Evolutionary conservation across 768 basidiomycete species (phyloP), one percentile per base, ranked within the genome.

Genomic region (Naganishia vaughanmartiniae): DNA sequence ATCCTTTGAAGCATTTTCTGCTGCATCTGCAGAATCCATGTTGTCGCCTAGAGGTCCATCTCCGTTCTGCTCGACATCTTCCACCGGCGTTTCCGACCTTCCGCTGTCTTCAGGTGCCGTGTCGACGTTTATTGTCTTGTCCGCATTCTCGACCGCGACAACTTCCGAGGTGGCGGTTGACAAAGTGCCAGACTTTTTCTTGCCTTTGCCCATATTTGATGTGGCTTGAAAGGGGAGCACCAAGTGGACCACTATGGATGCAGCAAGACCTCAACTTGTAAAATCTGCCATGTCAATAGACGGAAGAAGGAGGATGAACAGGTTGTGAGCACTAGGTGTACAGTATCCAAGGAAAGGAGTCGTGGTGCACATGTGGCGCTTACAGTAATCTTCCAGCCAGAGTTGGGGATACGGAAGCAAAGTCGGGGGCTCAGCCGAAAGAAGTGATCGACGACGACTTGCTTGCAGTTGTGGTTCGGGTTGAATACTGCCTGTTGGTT

Each of bases 131-230:
- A 28, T 7, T 17, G 55, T n/a, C 30, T 31, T 57, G 2, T 31
- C 30, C 34, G 30, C 34, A 31, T 57, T 31, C 10, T 31, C 30
- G 30, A 55, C 54, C 33, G 54, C 54, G 54, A 21, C 30, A 14
- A 31, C 30, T 55, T 51, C 48, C 54, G 54, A 30, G 30, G 54
- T 30, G 21, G 21, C 30, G 2, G 54, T 7, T 19, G 54, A 55
- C 2, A 30, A 17, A 34, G 54, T 33, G n/a, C 36, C 15, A 14
- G 60, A 63, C 39, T 63, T 63, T 53, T 66, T 66, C 48, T 66
- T 66, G 48, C 48, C 48, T 48, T 66, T 66, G 48, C 26, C 65
- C 65, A 66, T 66, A 11, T 42, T 48, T 45, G 30, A 9, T 26
- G 42, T 14, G 31, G 26, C n/a, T 0, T 7, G 48, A 15, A 51